Base-by-base conservation (phyloP, 2,329 filamentous ascomycete genomes). In the Xylaria sp. region DNA sequence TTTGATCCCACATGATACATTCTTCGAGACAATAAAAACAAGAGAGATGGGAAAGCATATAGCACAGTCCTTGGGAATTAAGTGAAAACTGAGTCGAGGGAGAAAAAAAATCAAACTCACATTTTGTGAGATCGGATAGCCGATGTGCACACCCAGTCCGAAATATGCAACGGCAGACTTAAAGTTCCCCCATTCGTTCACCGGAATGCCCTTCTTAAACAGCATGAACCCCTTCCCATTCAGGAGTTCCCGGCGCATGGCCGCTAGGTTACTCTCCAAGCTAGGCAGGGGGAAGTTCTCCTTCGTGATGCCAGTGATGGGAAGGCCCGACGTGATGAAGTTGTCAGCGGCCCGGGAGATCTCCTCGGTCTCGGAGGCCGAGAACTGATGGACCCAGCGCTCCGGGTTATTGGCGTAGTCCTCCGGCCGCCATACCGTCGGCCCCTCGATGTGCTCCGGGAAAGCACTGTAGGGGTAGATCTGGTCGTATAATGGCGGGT, bases 81-180 rank as follows among this genome's bases (percentile, higher is more conserved):
- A 42, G 20, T 1, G 5, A 20, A 25, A 22, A 33, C 31, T 1
- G 29, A 51, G n/a, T 9, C 22, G 31, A 53, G 20, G 1, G 22
- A 54, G 17, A 31, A 33, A 31, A n/a, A 45, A 22, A 47, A 17
- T 0, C 9, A 15, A 31, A 65, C 70, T 87, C 20, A 90, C 89
- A 81, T 97, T 97, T 76, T 97, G 94, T 27, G 89, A 92, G 45
- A 97, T 88, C 70, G 96, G 95, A 82, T 96, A 96, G 65, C 94
- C 93, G 10, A 97, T 85, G 78, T 97, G 90, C 5, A 92, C 92
- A 45, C 92, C 90, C 1, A 97, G 85, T 3, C 94, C 94, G 90
- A 97, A 94, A 81, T 96, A 97, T n/a, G 91, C 93, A 11, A 93
- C 89, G 7, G 93, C 93, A 11, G 89, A 92, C 81, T 97, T 97